These are phyloP conservation scores for Fonsecaea monophora DNA, from an alignment of 2,329 filamentous ascomycete genomes.

Conservation along the genomic window DNA sequence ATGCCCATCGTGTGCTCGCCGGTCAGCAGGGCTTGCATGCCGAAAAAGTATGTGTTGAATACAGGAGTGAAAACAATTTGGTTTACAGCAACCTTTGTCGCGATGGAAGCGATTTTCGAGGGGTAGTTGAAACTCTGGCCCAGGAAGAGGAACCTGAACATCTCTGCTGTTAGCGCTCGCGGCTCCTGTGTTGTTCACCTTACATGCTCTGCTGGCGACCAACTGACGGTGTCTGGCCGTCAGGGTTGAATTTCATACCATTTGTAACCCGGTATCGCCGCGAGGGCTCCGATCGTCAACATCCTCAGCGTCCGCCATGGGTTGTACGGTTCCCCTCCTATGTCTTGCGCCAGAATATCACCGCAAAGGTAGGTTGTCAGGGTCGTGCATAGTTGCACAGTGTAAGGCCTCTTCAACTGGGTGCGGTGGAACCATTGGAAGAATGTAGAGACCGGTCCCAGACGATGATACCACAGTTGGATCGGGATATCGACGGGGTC, in stretches of 20 bases:
- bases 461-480: slow-evolving; percentile 39
- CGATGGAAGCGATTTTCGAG: slow-evolving; percentile 73
- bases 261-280: slow-evolving; percentile 78
- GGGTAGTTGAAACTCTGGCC: slow-evolving; percentile 82
- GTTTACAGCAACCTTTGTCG: slow-evolving; percentile 79
- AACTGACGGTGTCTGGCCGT: not conserved
- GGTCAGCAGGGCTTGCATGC: slow-evolving; percentile 74
- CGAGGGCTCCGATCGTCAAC: slow-evolving; percentile 74
- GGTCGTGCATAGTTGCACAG: slow-evolving; percentile 78
- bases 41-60: slow-evolving; percentile 85
- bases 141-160: slow-evolving; percentile 75
- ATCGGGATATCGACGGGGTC: slow-evolving; percentile 39
- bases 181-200: not conserved
- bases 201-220: not conserved
- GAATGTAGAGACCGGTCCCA: slow-evolving; percentile 40
- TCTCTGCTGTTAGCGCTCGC: slow-evolving; percentile 18
- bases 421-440: slow-evolving; percentile 54
- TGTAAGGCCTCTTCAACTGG: slow-evolving; percentile 74
- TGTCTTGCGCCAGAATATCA: slow-evolving; percentile 42
- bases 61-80: slow-evolving; percentile 81
- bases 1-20: slow-evolving; percentile 71
- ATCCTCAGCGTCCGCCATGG: slow-evolving; percentile 72
- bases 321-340: slow-evolving; percentile 64
- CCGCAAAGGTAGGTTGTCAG: slow-evolving; percentile 75
- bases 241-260: slow-evolving; percentile 64